Base-by-base conservation (phyloP, 225 moss, liverwort and hornwort genomes). In the Marchantia polymorpha region DNA sequence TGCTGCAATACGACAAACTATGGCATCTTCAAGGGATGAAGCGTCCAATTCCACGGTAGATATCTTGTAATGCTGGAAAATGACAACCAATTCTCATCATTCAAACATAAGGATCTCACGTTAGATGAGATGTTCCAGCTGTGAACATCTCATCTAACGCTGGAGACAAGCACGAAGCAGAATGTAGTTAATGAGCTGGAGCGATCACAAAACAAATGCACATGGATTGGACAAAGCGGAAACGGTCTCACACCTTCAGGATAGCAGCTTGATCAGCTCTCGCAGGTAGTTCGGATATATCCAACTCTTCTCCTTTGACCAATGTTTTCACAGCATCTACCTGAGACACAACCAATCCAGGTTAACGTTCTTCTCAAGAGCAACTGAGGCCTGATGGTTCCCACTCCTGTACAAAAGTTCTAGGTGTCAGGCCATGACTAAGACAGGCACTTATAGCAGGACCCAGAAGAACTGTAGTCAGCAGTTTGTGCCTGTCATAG, bases 21-120 rank as follows among this genome's bases (percentile, higher is more conserved):
- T 89, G 72, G 95, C 94, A 79, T 95, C 97, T 82, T 90, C 95
- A 20, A 99, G 76, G 47, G 97, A 92, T 52, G 95, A 93, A 31
- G 79, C 82, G 65, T 90, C 89, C 39, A 99, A 71, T 86, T 99
- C 97, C 10, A 87, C 64, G 31, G 92, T 73, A 71, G 95, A 90
- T 70, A 95, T 93, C 85, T 93, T 95, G 86, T 90, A 94, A 52
- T 94, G 95, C 97, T 99, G 90, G 86, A 89, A 89, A n/a, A 75
- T 27, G 22, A 76, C 39, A 22, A 63, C 22, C 52, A 55, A 3
- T 3, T 22, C 20, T n/a, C 22, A 20, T 50, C 50, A 50, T 71
- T 61, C 12, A 26, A 1, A 29, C 13, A 12, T 10, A 11, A 30
- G 67, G 67, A 22, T 19, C 67, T 67, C n/a, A 14, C n/a, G n/a